phyloP scores from a whole-genome alignment of 306 rosid genomes.

The Corylus avellana region DNA sequence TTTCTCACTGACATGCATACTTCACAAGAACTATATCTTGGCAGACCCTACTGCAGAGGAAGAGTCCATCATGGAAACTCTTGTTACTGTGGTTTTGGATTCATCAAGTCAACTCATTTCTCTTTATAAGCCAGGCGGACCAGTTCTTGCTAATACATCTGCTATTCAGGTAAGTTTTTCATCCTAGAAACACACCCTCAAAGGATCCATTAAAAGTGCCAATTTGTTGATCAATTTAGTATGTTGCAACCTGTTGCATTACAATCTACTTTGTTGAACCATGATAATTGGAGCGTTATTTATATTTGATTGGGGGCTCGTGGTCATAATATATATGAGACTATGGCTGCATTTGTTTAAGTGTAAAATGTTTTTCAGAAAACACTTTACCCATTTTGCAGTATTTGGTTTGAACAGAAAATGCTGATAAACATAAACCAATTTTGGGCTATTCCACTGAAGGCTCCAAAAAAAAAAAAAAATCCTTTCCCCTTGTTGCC shows the following conservation, averaged over 20 bases:
- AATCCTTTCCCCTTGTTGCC: no score
- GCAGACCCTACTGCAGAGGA: constrained; percentile 92
- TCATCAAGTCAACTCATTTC: constrained; percentile 73
- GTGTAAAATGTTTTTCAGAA: no score
- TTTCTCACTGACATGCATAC: constrained; percentile 77
- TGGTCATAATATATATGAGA: not conserved
- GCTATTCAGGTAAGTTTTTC: constrained; percentile 67
- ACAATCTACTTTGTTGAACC: not conserved
- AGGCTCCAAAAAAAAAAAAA: no score
- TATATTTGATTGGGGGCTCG: not conserved
- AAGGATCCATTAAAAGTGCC: constrained; percentile 4
- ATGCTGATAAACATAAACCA: no score
- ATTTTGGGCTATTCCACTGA: no score
- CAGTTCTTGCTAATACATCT: constrained; percentile 70
- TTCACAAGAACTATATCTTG: constrained; percentile 76
- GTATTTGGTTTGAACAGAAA: no score
- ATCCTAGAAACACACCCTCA: constrained; percentile 8
- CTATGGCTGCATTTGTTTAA: not conserved
- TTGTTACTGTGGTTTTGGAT: constrained; percentile 75
- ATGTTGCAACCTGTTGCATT: not conserved
- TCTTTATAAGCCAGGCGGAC: constrained; percentile 88
- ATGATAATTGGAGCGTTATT: not conserved
- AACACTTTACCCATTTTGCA: no score
- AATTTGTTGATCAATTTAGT: not conserved
- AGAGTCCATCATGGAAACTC: constrained; percentile 84